Evolutionary conservation across 2,329 filamentous ascomycete genomes (phyloP).

Genomic region (Trichoderma sp.): DNA sequence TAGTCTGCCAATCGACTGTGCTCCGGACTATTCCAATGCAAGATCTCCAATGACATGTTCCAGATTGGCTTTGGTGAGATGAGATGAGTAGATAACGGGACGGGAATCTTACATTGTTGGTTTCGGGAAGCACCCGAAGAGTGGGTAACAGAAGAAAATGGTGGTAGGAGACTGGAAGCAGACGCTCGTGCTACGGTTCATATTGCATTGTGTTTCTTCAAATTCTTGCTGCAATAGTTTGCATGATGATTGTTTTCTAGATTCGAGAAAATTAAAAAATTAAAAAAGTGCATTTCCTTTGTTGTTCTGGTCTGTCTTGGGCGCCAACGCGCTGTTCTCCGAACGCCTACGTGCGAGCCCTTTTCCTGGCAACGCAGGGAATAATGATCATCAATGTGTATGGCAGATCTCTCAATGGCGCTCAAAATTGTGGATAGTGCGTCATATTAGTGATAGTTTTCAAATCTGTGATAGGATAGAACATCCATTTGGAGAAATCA

Average conservation of each 20-base stretch:
- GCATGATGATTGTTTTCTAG: background rate
- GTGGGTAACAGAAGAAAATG: background rate
- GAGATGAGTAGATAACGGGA: background rate
- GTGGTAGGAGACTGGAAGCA: background rate
- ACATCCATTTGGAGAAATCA: background rate
- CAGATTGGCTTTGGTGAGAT: slow-evolving; percentile 8
- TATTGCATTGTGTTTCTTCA: background rate
- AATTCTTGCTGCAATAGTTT: background rate
- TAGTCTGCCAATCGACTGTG: slow-evolving; percentile 10
- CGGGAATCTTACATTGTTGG: background rate
- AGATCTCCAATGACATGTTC: slow-evolving; percentile 15
- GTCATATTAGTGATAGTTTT: background rate
- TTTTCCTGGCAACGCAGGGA: background rate
- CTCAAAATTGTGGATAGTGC: background rate
- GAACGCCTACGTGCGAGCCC: background rate
- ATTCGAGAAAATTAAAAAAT: background rate
- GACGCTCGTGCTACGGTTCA: background rate
- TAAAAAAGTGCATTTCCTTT: too few species aligned
- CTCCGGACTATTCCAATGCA: slow-evolving; percentile 8
- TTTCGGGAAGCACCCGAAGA: slow-evolving; percentile 4
- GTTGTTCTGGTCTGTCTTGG: too few species aligned
- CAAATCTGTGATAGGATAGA: background rate
- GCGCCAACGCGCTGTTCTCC: background rate
- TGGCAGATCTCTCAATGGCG: background rate
- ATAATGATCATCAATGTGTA: background rate